Conservation (phyloP, 805 yeast genomes). For the Babjeviella inositovora region DNA sequence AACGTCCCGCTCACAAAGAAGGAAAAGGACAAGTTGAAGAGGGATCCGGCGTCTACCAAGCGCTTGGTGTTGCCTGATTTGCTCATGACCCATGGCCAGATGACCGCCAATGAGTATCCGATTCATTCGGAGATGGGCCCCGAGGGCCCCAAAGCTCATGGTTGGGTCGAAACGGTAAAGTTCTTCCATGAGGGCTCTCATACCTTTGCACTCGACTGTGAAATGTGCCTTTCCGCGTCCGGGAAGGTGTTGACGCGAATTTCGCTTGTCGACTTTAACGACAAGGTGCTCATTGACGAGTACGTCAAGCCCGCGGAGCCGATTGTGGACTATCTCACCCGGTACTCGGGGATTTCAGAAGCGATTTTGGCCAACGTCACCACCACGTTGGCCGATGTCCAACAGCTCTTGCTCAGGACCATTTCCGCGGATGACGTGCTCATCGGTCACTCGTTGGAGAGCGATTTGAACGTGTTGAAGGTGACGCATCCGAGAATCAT, state of each 20-base stretch:
- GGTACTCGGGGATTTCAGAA: conserved; percentile 76
- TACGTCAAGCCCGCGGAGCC: conserved; percentile 64
- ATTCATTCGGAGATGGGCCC: conserved; percentile 24
- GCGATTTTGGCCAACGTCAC: conserved; percentile 47
- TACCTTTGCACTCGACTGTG: conserved; percentile 82
- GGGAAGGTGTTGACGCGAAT: conserved; percentile 66
- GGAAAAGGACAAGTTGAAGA: conserved; percentile 26
- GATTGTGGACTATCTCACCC: conserved; percentile 70
- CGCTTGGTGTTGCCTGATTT: conserved; percentile 31
- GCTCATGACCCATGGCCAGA: conserved; percentile 26
- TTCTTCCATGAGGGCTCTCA: conserved; percentile 44
- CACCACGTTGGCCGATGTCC: conserved; percentile 54
- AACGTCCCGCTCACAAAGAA: conserved; percentile 38
- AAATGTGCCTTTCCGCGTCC: conserved; percentile 57
- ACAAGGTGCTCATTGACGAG: conserved; percentile 48
- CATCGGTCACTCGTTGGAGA: conserved; percentile 83
- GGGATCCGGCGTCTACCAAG: conserved; percentile 4
- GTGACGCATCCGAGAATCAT: conserved; percentile 60
- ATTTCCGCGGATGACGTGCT: conserved; percentile 49
- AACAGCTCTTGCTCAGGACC: conserved; percentile 27
- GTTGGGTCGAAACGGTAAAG: conserved; percentile 37
- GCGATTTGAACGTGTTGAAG: conserved; percentile 59
- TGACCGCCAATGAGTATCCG: conserved; percentile 40
- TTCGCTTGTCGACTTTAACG: conserved; percentile 52
- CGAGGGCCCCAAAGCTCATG: conserved; percentile 6